Evolutionary conservation across 192 early-diverging fungal genomes (phyloP).

Genomic region (Gamsiella multidivaricata): DNA sequence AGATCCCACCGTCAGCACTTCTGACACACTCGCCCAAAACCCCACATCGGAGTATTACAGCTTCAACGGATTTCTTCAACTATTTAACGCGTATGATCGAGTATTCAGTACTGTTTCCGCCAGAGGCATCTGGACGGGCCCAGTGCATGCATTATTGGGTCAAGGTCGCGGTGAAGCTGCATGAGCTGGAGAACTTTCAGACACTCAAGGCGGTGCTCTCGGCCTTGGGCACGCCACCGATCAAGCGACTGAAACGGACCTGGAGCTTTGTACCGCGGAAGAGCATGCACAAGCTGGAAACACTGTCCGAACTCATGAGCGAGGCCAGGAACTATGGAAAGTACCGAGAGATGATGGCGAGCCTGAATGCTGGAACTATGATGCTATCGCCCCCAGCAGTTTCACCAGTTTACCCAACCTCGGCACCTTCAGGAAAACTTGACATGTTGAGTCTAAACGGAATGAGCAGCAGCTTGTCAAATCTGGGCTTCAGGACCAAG

Average conservation of each 20-base stretch:
- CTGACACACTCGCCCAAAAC: constrained; percentile 69
- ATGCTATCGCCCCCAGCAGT: constrained; percentile 9
- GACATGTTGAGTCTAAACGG: constrained; percentile 38
- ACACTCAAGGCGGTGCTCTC: constrained; percentile 76
- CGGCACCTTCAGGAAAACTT: constrained; percentile 12
- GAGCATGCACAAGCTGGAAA: constrained; percentile 64
- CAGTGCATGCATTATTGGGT: constrained; percentile 76
- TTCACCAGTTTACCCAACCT: constrained; percentile 25
- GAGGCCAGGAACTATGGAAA: constrained; percentile 78
- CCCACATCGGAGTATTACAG: constrained; percentile 69
- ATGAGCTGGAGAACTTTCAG: constrained; percentile 73
- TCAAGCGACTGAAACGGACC: constrained; percentile 74
- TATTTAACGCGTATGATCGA: constrained; percentile 81
- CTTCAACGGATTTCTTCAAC: constrained; percentile 84
- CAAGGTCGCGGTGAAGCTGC: constrained; percentile 69
- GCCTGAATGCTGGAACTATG: constrained; percentile 42
- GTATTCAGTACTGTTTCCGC: constrained; percentile 72
- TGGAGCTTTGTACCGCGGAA: constrained; percentile 79
- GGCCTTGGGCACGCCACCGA: constrained; percentile 75
- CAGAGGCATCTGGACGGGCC: constrained; percentile 66
- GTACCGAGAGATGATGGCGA: constrained; percentile 72
- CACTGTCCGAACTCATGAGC: constrained; percentile 67
- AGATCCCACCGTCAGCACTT: constrained; percentile 69
- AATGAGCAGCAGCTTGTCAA: constrained; percentile 24
- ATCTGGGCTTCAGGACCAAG: constrained; percentile 39